phyloP scores from a whole-genome alignment of 805 yeast species.

The Sugiyamaella marilandica region DNA sequence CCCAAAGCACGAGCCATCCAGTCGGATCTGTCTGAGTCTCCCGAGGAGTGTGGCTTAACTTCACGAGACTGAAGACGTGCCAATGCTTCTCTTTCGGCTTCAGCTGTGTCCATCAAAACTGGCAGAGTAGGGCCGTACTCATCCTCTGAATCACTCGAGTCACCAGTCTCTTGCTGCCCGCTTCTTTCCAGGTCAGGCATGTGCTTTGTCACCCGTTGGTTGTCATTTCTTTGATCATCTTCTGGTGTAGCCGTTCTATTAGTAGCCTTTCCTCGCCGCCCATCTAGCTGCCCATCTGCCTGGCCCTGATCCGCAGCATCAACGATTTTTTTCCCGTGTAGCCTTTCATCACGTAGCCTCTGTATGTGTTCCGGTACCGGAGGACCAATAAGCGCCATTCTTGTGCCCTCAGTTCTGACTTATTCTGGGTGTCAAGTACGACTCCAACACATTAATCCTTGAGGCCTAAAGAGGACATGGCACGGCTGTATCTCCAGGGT shows the following conservation, averaged over 20 bases:
- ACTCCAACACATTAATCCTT: too few species aligned
- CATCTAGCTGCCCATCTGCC: too few species aligned
- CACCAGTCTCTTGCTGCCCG: not conserved
- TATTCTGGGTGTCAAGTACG: too few species aligned
- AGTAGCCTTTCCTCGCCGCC: too few species aligned
- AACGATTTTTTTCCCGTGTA: not conserved
- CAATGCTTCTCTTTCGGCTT: slow-evolving; percentile 18
- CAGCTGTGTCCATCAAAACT: slow-evolving; percentile 5
- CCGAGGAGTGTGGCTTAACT: not conserved
- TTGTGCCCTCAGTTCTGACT: too few species aligned
- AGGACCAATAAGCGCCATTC: slow-evolving; percentile 17
- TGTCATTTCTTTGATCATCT: not conserved
- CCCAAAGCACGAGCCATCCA: slow-evolving; percentile 22
- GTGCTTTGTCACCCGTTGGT: not conserved
- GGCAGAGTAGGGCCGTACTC: slow-evolving; percentile 22
- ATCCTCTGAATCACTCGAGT: slow-evolving; percentile 11
- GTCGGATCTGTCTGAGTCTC: slow-evolving; percentile 7
- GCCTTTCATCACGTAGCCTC: slow-evolving; percentile 9
- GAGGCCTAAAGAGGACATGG: too few species aligned
- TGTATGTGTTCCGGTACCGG: slow-evolving; percentile 19
- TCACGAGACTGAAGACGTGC: slow-evolving; percentile 12
- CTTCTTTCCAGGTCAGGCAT: not conserved
- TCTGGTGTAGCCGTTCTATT: not conserved
- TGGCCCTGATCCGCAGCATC: too few species aligned
- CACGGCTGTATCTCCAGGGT: too few species aligned